These are phyloP conservation scores for Eucalyptus urophylla DNA, from an alignment of 345 rosid genomes.

Conservation along the genomic window DNA sequence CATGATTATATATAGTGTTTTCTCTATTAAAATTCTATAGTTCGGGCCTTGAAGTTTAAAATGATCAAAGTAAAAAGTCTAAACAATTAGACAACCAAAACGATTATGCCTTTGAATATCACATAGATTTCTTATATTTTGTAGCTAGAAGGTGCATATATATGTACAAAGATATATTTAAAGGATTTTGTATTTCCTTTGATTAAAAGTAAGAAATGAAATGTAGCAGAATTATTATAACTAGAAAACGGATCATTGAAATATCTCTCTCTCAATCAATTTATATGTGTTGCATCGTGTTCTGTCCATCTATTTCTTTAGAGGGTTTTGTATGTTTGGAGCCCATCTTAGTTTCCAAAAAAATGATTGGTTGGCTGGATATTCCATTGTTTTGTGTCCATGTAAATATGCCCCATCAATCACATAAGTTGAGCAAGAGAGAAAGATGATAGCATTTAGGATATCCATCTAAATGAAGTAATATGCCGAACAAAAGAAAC, in stretches of 20 bases:
- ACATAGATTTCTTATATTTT: not conserved
- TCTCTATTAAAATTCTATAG: not conserved
- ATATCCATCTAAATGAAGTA: not conserved
- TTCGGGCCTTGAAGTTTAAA: too few relatives aligned
- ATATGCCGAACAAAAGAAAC: not conserved
- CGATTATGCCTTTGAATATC: too few relatives aligned
- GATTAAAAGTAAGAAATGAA: not conserved
- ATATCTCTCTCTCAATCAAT: not conserved
- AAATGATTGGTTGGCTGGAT: not conserved
- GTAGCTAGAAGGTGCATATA: not conserved
- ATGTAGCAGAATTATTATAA: not conserved
- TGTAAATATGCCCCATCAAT: not conserved
- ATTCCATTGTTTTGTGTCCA: not conserved
- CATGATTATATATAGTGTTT: not conserved
- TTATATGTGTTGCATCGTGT: not conserved
- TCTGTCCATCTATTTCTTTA: not conserved
- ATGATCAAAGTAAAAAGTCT: too few relatives aligned
- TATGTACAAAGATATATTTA: not conserved
- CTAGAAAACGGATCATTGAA: not conserved
- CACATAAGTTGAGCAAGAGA: not conserved
- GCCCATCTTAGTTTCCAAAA: not conserved
- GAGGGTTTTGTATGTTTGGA: not conserved
- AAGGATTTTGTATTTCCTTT: not conserved
- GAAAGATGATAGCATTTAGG: not conserved
- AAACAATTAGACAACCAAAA: not conserved